Evolutionary conservation across 257 asterid species (phyloP).

Genomic region (Solanum ahanhuiri): DNA sequence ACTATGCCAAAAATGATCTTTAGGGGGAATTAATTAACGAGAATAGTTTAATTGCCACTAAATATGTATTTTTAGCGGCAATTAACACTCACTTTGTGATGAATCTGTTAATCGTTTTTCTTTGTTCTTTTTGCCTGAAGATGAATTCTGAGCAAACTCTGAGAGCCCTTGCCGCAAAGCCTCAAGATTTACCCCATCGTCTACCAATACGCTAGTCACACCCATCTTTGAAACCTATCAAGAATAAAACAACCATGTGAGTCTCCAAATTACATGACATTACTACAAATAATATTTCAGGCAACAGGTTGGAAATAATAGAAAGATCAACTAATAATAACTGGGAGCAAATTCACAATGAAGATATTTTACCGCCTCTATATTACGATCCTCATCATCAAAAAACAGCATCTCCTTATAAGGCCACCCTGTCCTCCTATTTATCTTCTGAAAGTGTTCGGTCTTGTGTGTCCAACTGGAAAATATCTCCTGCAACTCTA

Average conservation of each 20-base stretch:
- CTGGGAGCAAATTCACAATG: background rate
- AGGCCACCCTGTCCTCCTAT: constrained; percentile 49
- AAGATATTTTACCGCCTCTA: constrained; percentile 39
- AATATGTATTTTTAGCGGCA: background rate
- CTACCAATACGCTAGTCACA: constrained; percentile 55
- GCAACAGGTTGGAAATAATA: background rate
- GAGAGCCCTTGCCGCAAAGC: constrained; percentile 62
- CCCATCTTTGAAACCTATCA: constrained; percentile 72
- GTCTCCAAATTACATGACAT: background rate
- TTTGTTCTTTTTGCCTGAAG: constrained; percentile 28
- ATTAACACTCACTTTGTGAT: background rate
- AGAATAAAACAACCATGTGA: background rate
- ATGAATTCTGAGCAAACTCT: constrained; percentile 30
- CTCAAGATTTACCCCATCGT: constrained; percentile 51
- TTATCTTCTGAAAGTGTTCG: constrained; percentile 64
- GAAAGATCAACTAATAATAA: background rate
- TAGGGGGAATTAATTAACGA: too few species aligned
- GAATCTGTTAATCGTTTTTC: constrained; percentile 28
- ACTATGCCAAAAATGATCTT: too few species aligned
- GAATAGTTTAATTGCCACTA: background rate
- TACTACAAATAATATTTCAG: background rate
- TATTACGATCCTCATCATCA: constrained; percentile 82
- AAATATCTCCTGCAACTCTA: constrained; percentile 60
- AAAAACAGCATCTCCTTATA: constrained; percentile 76
- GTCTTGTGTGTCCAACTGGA: constrained; percentile 86